These are phyloP conservation scores for Thielaviopsis cerberus DNA, from an alignment of 2,329 filamentous ascomycete genomes.

Conservation along the genomic window DNA sequence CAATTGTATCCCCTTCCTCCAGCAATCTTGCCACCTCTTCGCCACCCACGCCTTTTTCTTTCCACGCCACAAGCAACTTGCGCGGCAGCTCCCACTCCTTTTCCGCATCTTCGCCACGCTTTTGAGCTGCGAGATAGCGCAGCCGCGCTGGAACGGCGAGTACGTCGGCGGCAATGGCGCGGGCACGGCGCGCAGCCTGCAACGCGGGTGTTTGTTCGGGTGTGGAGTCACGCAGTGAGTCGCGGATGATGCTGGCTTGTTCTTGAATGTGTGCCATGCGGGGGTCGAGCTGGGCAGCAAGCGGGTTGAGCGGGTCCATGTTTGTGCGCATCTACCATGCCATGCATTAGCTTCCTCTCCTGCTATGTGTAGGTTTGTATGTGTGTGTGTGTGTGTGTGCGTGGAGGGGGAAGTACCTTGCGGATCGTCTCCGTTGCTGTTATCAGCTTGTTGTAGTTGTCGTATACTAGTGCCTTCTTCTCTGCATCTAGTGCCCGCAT, in stretches of 20 bases:
- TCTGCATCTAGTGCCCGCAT: slow-evolving; percentile 84
- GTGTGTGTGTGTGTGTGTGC: no score
- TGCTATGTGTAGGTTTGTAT: no score
- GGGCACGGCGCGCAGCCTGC: slow-evolving; percentile 21
- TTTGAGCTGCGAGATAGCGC: slow-evolving; percentile 36
- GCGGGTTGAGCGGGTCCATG: slow-evolving; percentile 62
- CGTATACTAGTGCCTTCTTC: slow-evolving; percentile 91
- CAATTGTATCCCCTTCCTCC: slow-evolving; percentile 33
- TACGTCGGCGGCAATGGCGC: slow-evolving; percentile 43
- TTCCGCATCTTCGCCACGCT: slow-evolving; percentile 41
- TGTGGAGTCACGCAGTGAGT: slow-evolving; percentile 29
- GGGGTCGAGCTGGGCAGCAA: slow-evolving; percentile 52
- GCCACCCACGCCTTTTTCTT: slow-evolving; percentile 34
- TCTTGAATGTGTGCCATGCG: slow-evolving; percentile 59
- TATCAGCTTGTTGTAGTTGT: slow-evolving; percentile 95
- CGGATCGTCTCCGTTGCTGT: slow-evolving; percentile 91
- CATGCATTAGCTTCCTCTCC: no score
- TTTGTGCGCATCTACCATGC: slow-evolving; percentile 62
- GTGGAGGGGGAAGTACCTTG: slow-evolving; percentile 44
- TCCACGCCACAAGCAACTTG: slow-evolving; percentile 33
- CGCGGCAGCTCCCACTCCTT: slow-evolving; percentile 36
- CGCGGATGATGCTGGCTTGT: slow-evolving; percentile 36
- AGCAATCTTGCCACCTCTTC: slow-evolving; percentile 34
- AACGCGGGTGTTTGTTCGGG: slow-evolving; percentile 23
- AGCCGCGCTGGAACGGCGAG: slow-evolving; percentile 43